Conservation (phyloP, 306 rosid genomes). For the Adenanthera pavonina region DNA sequence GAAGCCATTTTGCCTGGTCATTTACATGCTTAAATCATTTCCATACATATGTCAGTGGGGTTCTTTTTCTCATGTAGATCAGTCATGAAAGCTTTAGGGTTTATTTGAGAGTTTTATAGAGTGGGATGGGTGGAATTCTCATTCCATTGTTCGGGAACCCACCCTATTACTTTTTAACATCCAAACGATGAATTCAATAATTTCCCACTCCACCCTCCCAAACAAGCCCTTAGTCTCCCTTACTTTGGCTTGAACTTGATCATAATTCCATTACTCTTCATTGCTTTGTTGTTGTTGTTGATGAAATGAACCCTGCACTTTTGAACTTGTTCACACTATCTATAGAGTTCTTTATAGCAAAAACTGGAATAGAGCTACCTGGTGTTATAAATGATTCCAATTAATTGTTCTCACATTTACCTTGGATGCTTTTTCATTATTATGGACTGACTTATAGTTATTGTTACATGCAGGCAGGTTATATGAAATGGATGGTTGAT, state of each 20-base stretch:
- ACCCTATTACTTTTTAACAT: background rate
- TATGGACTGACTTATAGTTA: slow-evolving; percentile 10
- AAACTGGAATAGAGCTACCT: background rate
- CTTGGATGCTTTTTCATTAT: slow-evolving; percentile 17
- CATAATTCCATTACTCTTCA: background rate
- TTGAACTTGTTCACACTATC: background rate
- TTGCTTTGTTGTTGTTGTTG: background rate
- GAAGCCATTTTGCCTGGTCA: background rate
- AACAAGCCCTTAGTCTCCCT: background rate
- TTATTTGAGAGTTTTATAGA: background rate
- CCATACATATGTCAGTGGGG: background rate
- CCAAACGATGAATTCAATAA: background rate
- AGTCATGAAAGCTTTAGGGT: background rate
- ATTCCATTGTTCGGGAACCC: background rate
- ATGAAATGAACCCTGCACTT: background rate
- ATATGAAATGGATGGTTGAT: slow-evolving; percentile 66
- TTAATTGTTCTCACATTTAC: background rate
- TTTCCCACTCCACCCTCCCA: background rate
- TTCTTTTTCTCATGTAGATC: background rate
- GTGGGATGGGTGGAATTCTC: background rate
- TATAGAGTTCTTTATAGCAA: slow-evolving; percentile 8
- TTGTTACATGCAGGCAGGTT: slow-evolving; percentile 49
- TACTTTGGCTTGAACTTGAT: background rate
- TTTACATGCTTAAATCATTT: background rate
- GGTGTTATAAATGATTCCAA: background rate